A percentile compares a stretch with the other conserved stretches of the same genome.
Conservation (phyloP, 495 filamentous ascomycete species). For the Neurospora cerealis region DNA sequence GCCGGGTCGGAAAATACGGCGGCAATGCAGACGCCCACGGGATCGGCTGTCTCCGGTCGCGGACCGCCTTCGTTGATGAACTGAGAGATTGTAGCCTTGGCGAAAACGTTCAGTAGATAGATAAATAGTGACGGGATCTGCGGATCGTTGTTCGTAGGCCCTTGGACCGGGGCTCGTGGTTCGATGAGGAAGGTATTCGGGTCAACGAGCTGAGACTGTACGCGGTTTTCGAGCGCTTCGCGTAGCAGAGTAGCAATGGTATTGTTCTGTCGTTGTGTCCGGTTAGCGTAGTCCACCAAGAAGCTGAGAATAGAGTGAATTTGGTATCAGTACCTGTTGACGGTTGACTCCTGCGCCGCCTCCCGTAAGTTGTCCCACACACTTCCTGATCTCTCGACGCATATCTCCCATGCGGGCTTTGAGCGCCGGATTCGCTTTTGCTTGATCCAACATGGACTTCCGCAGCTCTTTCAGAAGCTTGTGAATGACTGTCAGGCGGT, state of each 20-base stretch:
- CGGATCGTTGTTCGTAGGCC: conserved; percentile 42
- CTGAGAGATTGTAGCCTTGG: conserved; percentile 67
- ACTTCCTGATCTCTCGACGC: conserved; percentile 60
- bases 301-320: not conserved
- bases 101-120: conserved; percentile 73
- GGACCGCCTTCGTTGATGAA: conserved; percentile 65
- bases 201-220: conserved; percentile 50
- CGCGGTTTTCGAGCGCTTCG: conserved; percentile 28
- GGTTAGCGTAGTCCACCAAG: conserved; percentile 1
- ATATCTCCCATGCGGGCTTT: conserved; percentile 65
- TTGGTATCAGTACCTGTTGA: conserved; percentile 34
- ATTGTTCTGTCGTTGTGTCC: conserved; percentile 1
- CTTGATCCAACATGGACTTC: conserved; percentile 40
- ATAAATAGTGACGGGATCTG: conserved; percentile 58
- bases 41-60: conserved; percentile 63
- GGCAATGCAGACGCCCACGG: conserved; percentile 66
- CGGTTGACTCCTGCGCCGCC: conserved; percentile 51
- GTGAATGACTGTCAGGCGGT: conserved; percentile 59
- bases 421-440: conserved; percentile 33
- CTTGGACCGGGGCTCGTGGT: conserved; percentile 43
- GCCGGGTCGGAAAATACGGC: conserved; percentile 60
- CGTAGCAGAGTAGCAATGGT: conserved; percentile 41
- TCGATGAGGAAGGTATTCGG: conserved; percentile 56
- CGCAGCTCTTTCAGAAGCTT: conserved; percentile 63
- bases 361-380: conserved; percentile 62